A percentile compares a stretch with the other conserved stretches of the same genome.
phyloP scores from a whole-genome alignment of 2,329 filamentous ascomycete genomes.

The Thielaviopsis populi region DNA sequence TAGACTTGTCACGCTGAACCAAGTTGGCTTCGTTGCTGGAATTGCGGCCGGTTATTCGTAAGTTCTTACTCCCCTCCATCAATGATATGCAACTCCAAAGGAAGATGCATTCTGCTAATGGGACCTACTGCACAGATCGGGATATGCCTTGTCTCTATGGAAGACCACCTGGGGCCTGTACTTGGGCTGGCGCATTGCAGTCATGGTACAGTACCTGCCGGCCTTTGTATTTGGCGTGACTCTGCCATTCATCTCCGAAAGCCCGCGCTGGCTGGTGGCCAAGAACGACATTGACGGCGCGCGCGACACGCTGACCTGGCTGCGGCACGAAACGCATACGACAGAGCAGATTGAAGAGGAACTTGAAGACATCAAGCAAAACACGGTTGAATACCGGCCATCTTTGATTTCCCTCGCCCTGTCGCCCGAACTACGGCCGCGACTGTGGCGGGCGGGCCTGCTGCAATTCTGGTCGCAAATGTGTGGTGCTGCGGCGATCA shows the following conservation, averaged over 20 bases:
- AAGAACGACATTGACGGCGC: conserved; percentile 31
- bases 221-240: conserved; percentile 34
- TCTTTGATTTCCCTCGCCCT: conserved; percentile 27
- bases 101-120: not conserved
- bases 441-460: conserved; percentile 41
- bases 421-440: conserved; percentile 36
- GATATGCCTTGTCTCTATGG: conserved; percentile 43
- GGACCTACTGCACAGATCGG: conserved; percentile 30
- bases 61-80: conserved; percentile 11
- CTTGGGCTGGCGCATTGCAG: conserved; percentile 38
- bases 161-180: conserved; percentile 27
- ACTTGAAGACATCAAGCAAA: conserved; percentile 32
- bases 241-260: conserved; percentile 39
- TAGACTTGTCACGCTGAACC: conserved; percentile 43
- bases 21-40: conserved; percentile 41
- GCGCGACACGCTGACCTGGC: conserved; percentile 30
- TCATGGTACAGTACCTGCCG: conserved; percentile 37
- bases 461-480: conserved; percentile 46
- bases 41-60: conserved; percentile 41
- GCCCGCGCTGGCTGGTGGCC: conserved; percentile 44
- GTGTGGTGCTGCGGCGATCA: conserved; percentile 45
- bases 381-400: conserved; percentile 22
- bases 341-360: conserved; percentile 28
- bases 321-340: conserved; percentile 32
- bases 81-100: not conserved